phyloP scores from a whole-genome alignment of 2,329 filamentous ascomycete species.

The Acarospora socialis region DNA sequence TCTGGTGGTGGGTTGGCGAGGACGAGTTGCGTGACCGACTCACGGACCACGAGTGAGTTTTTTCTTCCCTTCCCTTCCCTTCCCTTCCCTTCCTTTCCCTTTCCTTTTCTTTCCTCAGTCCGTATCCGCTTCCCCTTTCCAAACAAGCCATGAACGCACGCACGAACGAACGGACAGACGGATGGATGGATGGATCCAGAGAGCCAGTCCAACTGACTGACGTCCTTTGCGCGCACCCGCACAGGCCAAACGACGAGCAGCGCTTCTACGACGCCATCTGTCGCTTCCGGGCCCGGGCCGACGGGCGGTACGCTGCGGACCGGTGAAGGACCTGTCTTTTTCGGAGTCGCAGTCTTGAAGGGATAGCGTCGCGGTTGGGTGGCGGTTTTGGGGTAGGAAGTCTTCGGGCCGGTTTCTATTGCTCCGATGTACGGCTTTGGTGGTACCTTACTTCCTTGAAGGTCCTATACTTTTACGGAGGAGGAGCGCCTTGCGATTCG shows the following conservation, averaged over 20 bases:
- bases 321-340: not conserved
- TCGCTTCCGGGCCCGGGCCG: slow-evolving; percentile 10
- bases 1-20: slow-evolving; percentile 80
- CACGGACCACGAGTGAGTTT: slow-evolving; percentile 38
- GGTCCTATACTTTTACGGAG: too few relatives aligned
- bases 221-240: slow-evolving; percentile 8
- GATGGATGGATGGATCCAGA: not conserved
- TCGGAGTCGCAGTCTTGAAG: too few relatives aligned
- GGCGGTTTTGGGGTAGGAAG: too few relatives aligned
- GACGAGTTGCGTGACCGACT: slow-evolving; percentile 56
- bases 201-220: not conserved
- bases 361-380: too few relatives aligned
- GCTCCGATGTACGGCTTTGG: too few relatives aligned
- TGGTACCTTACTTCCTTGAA: too few relatives aligned
- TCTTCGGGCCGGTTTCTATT: too few relatives aligned
- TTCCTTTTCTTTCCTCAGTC: not conserved
- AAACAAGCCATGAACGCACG: too few relatives aligned
- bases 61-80: not conserved
- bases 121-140: too few relatives aligned
- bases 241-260: slow-evolving; percentile 74
- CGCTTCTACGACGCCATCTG: slow-evolving; percentile 52
- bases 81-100: not conserved
- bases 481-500: too few relatives aligned
- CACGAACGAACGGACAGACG: too few relatives aligned
- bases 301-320: not conserved